Conservation (phyloP, 345 rosid genomes). For the Murraya koenigii region DNA sequence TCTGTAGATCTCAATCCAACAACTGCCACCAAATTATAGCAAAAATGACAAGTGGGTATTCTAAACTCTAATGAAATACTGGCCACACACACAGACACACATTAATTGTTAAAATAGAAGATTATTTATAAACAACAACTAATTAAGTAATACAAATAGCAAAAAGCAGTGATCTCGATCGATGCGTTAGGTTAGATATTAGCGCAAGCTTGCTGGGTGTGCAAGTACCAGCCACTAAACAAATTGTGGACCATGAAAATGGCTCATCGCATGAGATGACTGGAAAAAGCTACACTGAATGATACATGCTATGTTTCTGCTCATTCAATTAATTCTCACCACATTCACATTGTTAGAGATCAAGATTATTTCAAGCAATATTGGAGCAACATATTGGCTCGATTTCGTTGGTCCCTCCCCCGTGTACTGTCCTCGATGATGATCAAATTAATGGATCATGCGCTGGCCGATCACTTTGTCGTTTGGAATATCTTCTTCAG, state of each 20-base stretch:
- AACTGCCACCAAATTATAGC: background rate
- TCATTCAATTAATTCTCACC: conserved; percentile 1
- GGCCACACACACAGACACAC: too few species aligned
- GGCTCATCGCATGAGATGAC: conserved; percentile 30
- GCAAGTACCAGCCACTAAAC: conserved; percentile 14
- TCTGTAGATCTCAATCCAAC: background rate
- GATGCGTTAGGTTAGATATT: too few species aligned
- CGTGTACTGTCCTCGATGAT: background rate
- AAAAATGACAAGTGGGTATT: background rate
- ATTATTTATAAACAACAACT: background rate
- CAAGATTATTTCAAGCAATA: conserved; percentile 4
- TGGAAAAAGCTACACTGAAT: conserved; percentile 15
- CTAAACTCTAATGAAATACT: background rate
- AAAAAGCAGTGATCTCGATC: too few species aligned
- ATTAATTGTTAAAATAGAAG: background rate
- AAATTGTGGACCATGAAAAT: conserved; percentile 26
- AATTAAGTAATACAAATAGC: too few species aligned
- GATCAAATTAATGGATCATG: conserved; percentile 8
- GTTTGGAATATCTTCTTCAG: conserved; percentile 12
- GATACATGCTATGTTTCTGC: conserved; percentile 1
- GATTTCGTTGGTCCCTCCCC: background rate
- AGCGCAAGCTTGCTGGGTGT: too few species aligned
- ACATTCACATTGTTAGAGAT: background rate
- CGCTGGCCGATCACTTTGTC: conserved; percentile 24
- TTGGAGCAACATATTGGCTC: background rate